phyloP scores from a whole-genome alignment of 371 early-diverging fungal genomes.

The Sanchytrium tribonematis region DNA sequence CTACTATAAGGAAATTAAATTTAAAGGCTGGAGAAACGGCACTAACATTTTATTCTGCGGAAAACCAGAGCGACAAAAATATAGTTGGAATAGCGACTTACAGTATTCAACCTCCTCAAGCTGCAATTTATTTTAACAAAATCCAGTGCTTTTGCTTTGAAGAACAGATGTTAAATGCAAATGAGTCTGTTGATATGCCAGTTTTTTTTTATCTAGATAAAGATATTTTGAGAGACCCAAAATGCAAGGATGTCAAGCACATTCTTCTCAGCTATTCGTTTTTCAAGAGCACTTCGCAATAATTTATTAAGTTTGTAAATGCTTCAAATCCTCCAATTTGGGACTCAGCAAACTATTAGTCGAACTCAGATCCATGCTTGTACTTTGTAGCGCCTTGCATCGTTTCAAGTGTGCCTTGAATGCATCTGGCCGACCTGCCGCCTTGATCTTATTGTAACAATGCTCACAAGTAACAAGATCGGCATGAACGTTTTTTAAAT shows the following conservation, averaged over 20 bases:
- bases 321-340: no score
- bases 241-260: background rate
- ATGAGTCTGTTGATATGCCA: slow-evolving; percentile 93
- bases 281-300: no score
- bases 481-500: background rate
- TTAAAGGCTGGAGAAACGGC: slow-evolving; percentile 41
- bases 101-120: slow-evolving; percentile 72
- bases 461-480: background rate
- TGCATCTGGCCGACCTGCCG: background rate
- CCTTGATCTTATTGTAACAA: background rate
- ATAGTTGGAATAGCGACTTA: slow-evolving; percentile 91
- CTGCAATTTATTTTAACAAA: slow-evolving; percentile 79
- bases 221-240: slow-evolving; percentile 29
- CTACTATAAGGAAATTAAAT: background rate
- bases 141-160: slow-evolving; percentile 98
- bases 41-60: slow-evolving; percentile 81
- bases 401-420: background rate
- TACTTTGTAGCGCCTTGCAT: background rate
- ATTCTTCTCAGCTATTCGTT: background rate
- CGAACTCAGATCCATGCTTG: no score
- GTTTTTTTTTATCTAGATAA: slow-evolving; percentile 96
- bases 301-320: no score
- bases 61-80: slow-evolving; percentile 57
- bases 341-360: no score
- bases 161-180: slow-evolving; percentile 65